These are phyloP conservation scores for Neofusicoccum sp. DNA, from an alignment of 2,329 filamentous ascomycete genomes.

Conservation along the genomic window DNA sequence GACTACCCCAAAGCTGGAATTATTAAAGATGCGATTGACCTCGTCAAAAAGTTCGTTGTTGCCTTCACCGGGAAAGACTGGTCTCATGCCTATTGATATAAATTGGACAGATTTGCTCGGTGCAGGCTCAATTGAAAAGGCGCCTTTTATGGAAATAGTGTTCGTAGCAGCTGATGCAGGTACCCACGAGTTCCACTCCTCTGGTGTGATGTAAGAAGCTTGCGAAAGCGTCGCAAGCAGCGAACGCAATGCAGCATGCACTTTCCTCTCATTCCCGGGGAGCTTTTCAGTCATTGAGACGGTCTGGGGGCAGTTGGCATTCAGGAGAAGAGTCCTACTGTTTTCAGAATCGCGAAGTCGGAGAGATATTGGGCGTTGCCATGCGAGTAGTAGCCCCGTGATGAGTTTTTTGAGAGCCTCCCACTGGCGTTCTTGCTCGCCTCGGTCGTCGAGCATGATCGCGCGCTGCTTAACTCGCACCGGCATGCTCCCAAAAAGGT, in stretches of 20 bases:
- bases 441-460: conserved; percentile 48
- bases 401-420: conserved; percentile 59
- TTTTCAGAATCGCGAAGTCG: conserved; percentile 55
- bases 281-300: conserved; percentile 27
- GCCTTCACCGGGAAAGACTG: conserved; percentile 56
- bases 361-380: conserved; percentile 58
- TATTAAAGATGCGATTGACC: conserved; percentile 72
- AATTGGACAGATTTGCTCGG: conserved; percentile 76
- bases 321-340: conserved; percentile 36
- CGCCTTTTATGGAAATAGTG: conserved; percentile 63
- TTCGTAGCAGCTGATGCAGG: conserved; percentile 65
- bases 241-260: conserved; percentile 24
- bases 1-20: conserved; percentile 70
- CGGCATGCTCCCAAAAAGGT: conserved; percentile 87
- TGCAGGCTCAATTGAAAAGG: conserved; percentile 67
- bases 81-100: conserved; percentile 71
- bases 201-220: conserved; percentile 59
- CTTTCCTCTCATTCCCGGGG: conserved; percentile 24
- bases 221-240: conserved; percentile 62
- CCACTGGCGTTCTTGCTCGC: conserved; percentile 63
- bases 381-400: conserved; percentile 68
- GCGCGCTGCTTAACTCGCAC: conserved; percentile 82
- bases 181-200: conserved; percentile 63
- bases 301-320: conserved; percentile 18
- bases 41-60: conserved; percentile 71